Evolutionary conservation across 2,329 filamentous ascomycete species (phyloP), one percentile per base, ranked within the genome.

Genomic region (Coleophoma crateriformis): DNA sequence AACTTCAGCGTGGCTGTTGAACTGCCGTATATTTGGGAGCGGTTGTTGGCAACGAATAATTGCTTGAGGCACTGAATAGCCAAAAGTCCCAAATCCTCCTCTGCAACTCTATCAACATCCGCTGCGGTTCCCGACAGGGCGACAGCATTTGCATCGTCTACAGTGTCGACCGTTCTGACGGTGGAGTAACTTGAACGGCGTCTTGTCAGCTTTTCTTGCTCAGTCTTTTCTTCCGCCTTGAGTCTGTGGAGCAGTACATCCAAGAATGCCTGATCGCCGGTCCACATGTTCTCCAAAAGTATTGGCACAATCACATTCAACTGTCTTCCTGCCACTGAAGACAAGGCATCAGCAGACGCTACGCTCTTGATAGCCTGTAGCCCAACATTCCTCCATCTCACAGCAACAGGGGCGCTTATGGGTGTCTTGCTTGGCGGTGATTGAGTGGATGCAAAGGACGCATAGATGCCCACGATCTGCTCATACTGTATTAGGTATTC

Each of bases 21-120:
- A 14, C 89, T 90, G 37, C 81, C 74, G 50, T 90, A 84, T 42
- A 95, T 85, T 66, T 96, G 92, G 8, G 83, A 78, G 49, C 89
- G 78, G 62, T 90, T 95, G 54, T 90, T 90, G 8, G 84, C 82
- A 32, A 87, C 76, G 61, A 95, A 96, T 43, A 96, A 88, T 59
- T 87, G 84, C 68, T 92, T 88, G 49, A 99, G 72, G 63, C 90
- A 95, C 60, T 90, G 85, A 59, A 96, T 76, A 4, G 94, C 92
- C 54, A 95, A 73, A 7, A 95, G 75, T 27, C 88, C 88, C 14
- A 90, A 90, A 62, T 95, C 88, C 70, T 96, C 85, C 68, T 97
- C 91, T 2, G 90, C 91, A 52, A 94, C 73, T 65, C 86, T 89
- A 68, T 97, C 94, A 22, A 90, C 90, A 63, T 96, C 92, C 20